Conservation (phyloP, 768 basidiomycete species). For the Boletus vermiculosoides region DNA sequence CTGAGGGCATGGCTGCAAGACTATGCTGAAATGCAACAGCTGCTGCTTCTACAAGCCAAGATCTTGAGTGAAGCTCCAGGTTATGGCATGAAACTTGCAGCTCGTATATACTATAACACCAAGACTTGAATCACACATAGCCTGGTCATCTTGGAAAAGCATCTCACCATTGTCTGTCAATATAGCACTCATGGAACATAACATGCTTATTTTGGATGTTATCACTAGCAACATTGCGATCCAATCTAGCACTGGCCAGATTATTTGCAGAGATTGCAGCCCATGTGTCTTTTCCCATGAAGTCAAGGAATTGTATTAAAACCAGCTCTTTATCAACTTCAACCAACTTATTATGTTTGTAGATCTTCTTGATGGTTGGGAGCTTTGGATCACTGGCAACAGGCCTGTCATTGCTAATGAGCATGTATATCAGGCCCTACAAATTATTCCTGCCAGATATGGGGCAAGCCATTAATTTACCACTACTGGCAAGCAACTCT, state of each 20-base stretch:
- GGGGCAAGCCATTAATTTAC: no score
- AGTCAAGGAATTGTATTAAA: not conserved
- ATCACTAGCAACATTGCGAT: not conserved
- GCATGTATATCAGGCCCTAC: no score
- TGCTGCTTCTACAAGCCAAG: not conserved
- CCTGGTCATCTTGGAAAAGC: not conserved
- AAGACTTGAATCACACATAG: not conserved
- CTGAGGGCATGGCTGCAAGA: not conserved
- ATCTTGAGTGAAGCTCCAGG: not conserved
- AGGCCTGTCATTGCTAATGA: no score
- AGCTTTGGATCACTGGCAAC: no score
- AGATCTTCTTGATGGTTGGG: not conserved
- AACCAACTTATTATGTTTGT: not conserved
- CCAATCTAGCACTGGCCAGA: not conserved
- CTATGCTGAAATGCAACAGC: not conserved
- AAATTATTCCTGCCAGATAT: no score
- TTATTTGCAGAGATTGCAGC: constrained; percentile 1
- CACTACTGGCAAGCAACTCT: no score
- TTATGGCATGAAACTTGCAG: not conserved
- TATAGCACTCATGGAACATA: not conserved
- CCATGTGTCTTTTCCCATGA: not conserved
- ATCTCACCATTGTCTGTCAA: not conserved
- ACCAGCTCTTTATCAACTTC: constrained; percentile 2
- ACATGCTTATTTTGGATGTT: constrained; percentile 6
- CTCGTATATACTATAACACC: not conserved